Base-by-base conservation (phyloP, 2,329 filamentous ascomycete genomes). In the Fusarium drepaniforme region DNA sequence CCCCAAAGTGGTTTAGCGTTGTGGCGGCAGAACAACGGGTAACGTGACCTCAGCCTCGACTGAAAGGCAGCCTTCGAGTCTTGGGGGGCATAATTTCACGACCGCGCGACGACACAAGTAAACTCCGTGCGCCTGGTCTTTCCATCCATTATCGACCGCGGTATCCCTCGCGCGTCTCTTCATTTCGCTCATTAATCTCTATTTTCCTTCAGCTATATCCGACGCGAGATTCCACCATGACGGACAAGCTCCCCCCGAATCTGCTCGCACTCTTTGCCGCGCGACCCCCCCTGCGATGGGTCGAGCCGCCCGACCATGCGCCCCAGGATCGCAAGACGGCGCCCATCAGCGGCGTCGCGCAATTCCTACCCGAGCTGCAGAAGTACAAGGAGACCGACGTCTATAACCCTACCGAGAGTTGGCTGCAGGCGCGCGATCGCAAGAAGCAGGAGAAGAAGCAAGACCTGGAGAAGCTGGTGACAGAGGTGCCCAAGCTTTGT, bases 231-330 rank as follows among this genome's bases (percentile, higher is more conserved):
- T 79, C 87, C 78, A 56, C 64, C 73, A 99, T 98, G 97, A 98
- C 97, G 61, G 96, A 98, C 89, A 97, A 97, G 85, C 93, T 99
- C 23, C 96, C 97, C 68, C 94, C 94, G 66, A 96, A 97, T 82
- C 90, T 98, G 70, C 90, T 98, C 79, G 94, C 94, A 85, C 94
- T 98, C 77, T 99, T 99, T 87, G 94, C 96, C 85, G 94, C 97
- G 82, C 94, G 97, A 70, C 97, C 97, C 78, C 93, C 96, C 70
- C 87, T 98, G 82, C 93, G 95, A 84, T 98, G 94, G 89, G 91
- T 98, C 71, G 93, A 93, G 71, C 94, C 95, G 8, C 88, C 90
- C 78, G 96, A 98, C 84, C 89, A 94, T 82, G 91, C 96, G 72
- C 93, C 96, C 13, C 94, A 97, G 84, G 90, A 96, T 76, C 93